phyloP scores from a whole-genome alignment of 2,329 filamentous ascomycete genomes.

The Purpureocillium takamizusanense region DNA sequence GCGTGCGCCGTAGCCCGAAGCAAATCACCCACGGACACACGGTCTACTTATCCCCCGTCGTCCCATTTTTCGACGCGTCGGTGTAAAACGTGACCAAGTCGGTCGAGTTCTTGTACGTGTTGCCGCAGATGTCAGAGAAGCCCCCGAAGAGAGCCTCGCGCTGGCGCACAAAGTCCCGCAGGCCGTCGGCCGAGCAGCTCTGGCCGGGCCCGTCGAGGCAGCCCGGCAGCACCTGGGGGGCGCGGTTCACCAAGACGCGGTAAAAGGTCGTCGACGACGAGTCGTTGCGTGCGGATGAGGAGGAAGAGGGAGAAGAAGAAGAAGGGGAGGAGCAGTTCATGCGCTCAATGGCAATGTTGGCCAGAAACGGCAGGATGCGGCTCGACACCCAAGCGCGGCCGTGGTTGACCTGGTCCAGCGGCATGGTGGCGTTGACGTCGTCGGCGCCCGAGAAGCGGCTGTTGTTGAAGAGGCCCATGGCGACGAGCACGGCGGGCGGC shows the following conservation, averaged over 20 bases:
- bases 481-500: constrained; percentile 56
- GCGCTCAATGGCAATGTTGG: constrained; percentile 58
- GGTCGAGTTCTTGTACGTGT: constrained; percentile 23
- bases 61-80: constrained; percentile 17
- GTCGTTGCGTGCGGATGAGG: no score
- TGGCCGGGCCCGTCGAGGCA: constrained; percentile 35
- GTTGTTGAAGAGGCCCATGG: constrained; percentile 63
- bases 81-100: constrained; percentile 24
- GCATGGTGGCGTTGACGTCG: constrained; percentile 54
- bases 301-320: not conserved
- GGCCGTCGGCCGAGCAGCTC: constrained; percentile 29
- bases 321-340: constrained; percentile 38
- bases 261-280: constrained; percentile 20
- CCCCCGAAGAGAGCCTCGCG: constrained; percentile 27
- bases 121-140: constrained; percentile 29
- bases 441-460: constrained; percentile 42
- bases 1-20: no score
- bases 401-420: constrained; percentile 52
- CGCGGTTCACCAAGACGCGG: constrained; percentile 33
- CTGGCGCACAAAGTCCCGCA: constrained; percentile 27
- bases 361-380: constrained; percentile 54
- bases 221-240: constrained; percentile 29
- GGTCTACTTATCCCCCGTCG: constrained; percentile 2
- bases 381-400: constrained; percentile 55
- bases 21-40: no score